phyloP scores from a whole-genome alignment of 306 rosid genomes.

The Cyamopsis tetragonoloba region DNA sequence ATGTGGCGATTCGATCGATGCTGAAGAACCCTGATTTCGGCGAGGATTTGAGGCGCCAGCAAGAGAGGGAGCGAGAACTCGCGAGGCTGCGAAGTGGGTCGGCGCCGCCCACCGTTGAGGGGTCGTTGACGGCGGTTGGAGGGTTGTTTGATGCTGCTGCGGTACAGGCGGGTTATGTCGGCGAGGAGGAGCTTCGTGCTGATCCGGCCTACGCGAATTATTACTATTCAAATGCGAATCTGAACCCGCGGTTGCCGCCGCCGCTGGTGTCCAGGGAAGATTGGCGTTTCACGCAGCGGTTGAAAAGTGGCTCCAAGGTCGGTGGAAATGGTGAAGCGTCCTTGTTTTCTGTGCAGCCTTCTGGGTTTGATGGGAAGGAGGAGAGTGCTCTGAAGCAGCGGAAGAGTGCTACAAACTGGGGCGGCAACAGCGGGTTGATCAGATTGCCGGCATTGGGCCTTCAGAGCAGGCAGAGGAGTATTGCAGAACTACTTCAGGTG shows the following conservation, averaged over 20 bases:
- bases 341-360: conserved; percentile 58
- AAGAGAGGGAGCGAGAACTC: conserved; percentile 72
- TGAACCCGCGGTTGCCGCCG: conserved; percentile 86
- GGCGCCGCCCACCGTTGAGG: conserved; percentile 91
- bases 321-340: conserved; percentile 62
- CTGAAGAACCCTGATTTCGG: conserved; percentile 42
- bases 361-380: conserved; percentile 62
- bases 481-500: conserved; percentile 81
- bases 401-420: conserved; percentile 64
- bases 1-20: conserved; percentile 74
- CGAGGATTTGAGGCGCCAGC: conserved; percentile 59
- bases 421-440: conserved; percentile 58
- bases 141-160: conserved; percentile 45
- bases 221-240: conserved; percentile 71
- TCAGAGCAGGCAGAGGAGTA: conserved; percentile 73
- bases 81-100: conserved; percentile 79
- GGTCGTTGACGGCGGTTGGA: conserved; percentile 65
- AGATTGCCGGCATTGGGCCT: conserved; percentile 78
- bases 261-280: conserved; percentile 88
- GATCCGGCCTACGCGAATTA: conserved; percentile 77
- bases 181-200: conserved; percentile 78
- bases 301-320: conserved; percentile 60
- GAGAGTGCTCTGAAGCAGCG: conserved; percentile 39
- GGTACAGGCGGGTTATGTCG: conserved; percentile 30
- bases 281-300: conserved; percentile 70